Conservation (phyloP, 2,329 filamentous ascomycete genomes). For the Pseudogymnoascus sp. region DNA sequence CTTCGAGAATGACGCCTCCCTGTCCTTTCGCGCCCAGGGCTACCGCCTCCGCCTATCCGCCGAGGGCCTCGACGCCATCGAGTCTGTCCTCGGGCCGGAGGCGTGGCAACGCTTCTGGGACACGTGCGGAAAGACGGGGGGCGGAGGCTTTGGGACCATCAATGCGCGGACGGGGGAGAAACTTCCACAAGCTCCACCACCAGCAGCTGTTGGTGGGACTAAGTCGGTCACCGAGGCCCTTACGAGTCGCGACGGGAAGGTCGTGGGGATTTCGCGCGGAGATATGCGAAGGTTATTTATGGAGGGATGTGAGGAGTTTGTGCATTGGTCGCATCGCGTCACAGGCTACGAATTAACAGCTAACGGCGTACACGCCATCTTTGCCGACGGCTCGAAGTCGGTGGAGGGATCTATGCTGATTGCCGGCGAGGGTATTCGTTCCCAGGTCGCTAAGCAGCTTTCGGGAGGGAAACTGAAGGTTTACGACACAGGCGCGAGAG, state of each 20-base stretch:
- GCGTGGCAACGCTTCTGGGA: constrained; percentile 49
- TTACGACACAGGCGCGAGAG: constrained; percentile 54
- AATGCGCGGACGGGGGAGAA: constrained; percentile 46
- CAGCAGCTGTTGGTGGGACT: constrained; percentile 20
- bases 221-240: constrained; percentile 28
- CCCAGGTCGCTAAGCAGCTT: constrained; percentile 50
- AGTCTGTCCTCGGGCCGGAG: constrained; percentile 43
- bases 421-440: constrained; percentile 56
- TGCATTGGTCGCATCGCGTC: constrained; percentile 49
- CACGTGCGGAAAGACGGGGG: constrained; percentile 50
- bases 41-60: constrained; percentile 51
- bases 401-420: constrained; percentile 51
- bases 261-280: constrained; percentile 53
- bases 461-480: constrained; percentile 49
- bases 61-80: constrained; percentile 52
- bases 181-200: constrained; percentile 21
- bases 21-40: constrained; percentile 52
- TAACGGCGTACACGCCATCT: constrained; percentile 47
- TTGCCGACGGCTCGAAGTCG: constrained; percentile 51
- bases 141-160: constrained; percentile 40
- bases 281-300: constrained; percentile 55
- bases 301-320: constrained; percentile 43
- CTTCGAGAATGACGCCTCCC: constrained; percentile 37
- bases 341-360: constrained; percentile 49
- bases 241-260: constrained; percentile 45